Evolutionary conservation across 2,329 filamentous ascomycete species (phyloP).

Genomic region (Phoma sp.): DNA sequence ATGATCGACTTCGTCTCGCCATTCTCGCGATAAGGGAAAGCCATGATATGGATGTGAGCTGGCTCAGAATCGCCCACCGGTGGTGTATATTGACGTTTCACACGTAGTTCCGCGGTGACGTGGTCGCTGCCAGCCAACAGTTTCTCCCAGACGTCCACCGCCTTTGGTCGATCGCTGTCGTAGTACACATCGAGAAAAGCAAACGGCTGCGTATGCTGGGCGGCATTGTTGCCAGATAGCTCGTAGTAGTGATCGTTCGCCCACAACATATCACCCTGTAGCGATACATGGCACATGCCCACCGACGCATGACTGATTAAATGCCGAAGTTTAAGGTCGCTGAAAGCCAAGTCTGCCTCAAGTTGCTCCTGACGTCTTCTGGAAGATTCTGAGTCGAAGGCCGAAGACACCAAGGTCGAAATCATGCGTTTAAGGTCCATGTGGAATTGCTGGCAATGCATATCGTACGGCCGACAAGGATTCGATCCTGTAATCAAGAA

Average conservation of each 20-base stretch:
- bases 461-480: slow-evolving; percentile 44
- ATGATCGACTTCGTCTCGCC: slow-evolving; percentile 44
- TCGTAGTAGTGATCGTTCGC: slow-evolving; percentile 46
- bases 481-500: slow-evolving; percentile 47
- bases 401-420: slow-evolving; percentile 38
- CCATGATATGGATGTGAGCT: slow-evolving; percentile 42
- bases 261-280: slow-evolving; percentile 43
- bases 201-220: slow-evolving; percentile 23
- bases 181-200: slow-evolving; percentile 38
- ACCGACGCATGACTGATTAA: slow-evolving; percentile 46
- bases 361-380: slow-evolving; percentile 40
- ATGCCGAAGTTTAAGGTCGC: slow-evolving; percentile 45
- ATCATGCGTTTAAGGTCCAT: slow-evolving; percentile 42
- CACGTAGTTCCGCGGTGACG: slow-evolving; percentile 35
- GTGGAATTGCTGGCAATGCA: slow-evolving; percentile 41
- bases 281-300: slow-evolving; percentile 43
- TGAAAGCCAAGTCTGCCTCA: slow-evolving; percentile 44
- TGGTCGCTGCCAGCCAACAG: slow-evolving; percentile 36
- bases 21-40: slow-evolving; percentile 44
- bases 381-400: slow-evolving; percentile 29
- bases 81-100: slow-evolving; percentile 42
- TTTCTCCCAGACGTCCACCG: slow-evolving; percentile 33
- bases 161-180: slow-evolving; percentile 38
- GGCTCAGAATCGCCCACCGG: slow-evolving; percentile 42
- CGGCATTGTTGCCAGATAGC: slow-evolving; percentile 31